Evolutionary conservation across 805 yeast genomes (phyloP), one percentile per base, ranked within the genome.

Genomic region (Diddensiella caesifluorescens): DNA sequence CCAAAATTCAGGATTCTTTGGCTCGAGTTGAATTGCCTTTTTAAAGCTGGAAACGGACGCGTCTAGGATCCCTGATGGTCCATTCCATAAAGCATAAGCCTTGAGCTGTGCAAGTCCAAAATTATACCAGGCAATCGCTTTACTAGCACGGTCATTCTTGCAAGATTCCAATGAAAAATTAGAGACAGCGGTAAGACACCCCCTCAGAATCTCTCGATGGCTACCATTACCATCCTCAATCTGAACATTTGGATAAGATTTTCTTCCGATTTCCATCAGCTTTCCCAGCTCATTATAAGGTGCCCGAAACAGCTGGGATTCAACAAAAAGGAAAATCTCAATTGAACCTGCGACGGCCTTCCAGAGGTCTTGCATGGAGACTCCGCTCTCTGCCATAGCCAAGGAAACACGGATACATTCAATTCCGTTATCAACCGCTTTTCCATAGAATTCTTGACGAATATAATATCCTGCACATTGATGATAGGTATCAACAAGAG

Each of bases 1-100:
- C 99, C 99, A 92, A 44, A 78, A 78, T 15, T 74, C 78, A 1
- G 82, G 68, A 48, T 82, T 83, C 44, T 72, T 74, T 4, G 80
- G 71, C 59, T 90, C 96, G 5, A 78, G 63, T 42, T 74, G 78
- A 41, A 89, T 77, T 0, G 95, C 81, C 32, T 69, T 73, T 51
- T 83, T 84, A 48, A 84, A 65, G 4, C 71, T 61, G 15, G 59
- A 66, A 10, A 85, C 71, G 0, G 96, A 72, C 1, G 68, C 60
- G 12, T 72, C 73, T 44, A 81, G 65, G 35, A 60, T 69, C 16
- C 23, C 47, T 10, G 44, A 44, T 4, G 44, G 39, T 2, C 55
- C 52, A 3, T 58, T 51, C 4, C 64, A 50, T 4, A 59, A 51
- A 26, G 63, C 49, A 59, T 58, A 70, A 1, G 77, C 72, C 28